A percentile compares a stretch with the other conserved stretches of the same genome.
These are phyloP conservation scores for Sporisorium iseilematis-ciliati DNA, from an alignment of 1,284 basidiomycete species.

Conservation along the genomic window DNA sequence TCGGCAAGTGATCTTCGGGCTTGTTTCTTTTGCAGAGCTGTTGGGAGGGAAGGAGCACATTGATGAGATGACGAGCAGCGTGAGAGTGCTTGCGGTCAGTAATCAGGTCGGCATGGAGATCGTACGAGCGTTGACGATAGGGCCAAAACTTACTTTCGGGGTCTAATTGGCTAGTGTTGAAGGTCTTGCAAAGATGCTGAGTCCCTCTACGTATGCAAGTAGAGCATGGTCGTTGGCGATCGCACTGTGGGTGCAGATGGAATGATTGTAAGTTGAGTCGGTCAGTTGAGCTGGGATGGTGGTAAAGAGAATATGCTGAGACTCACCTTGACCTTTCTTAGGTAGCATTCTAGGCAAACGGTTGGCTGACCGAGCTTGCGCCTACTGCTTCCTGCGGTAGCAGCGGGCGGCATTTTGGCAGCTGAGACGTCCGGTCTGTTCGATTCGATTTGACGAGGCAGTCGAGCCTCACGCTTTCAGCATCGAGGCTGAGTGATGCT, in stretches of 20 bases:
- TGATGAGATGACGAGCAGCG: background rate
- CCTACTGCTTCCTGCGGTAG: slow-evolving; percentile 44
- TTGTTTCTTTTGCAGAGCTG: slow-evolving; percentile 53
- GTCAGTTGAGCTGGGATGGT: background rate
- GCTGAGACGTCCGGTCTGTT: background rate
- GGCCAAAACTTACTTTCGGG: slow-evolving; percentile 33
- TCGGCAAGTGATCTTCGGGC: slow-evolving; percentile 44
- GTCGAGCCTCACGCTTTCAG: background rate
- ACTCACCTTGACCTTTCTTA: slow-evolving; percentile 52
- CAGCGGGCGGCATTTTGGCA: slow-evolving; percentile 35
- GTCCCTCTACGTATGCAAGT: slow-evolving; percentile 44
- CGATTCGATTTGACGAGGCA: background rate
- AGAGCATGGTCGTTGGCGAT: slow-evolving; percentile 45
- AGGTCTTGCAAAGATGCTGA: slow-evolving; percentile 54
- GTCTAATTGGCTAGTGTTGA: slow-evolving; percentile 51
- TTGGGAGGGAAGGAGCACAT: background rate
- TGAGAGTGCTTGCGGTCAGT: background rate
- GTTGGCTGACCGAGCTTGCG: slow-evolving; percentile 52
- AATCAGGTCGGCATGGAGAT: background rate
- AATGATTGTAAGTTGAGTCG: background rate
- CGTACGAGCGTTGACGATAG: background rate
- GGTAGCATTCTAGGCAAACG: slow-evolving; percentile 55
- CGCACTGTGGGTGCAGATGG: slow-evolving; percentile 24
- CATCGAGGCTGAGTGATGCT: slow-evolving; percentile 3
- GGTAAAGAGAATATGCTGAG: too few species aligned